Base-by-base conservation (phyloP, 2,329 filamentous ascomycete genomes). In the Leptodontidium sp. region DNA sequence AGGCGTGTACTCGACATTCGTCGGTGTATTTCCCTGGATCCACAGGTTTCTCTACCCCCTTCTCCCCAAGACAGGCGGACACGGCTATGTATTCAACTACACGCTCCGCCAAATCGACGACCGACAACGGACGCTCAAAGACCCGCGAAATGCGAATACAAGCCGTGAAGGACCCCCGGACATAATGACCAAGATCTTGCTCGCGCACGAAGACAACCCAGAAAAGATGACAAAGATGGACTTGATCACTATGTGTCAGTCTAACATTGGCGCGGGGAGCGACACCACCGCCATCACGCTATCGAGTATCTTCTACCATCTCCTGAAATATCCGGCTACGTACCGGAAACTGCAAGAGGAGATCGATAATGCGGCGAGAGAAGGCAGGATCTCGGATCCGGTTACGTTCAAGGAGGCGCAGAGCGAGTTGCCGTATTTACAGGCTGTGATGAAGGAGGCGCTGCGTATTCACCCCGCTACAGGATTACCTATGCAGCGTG, bases 381-480 rank as follows among this genome's bases (percentile, higher is more conserved):
- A 72, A 47, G 69, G 71, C 4, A 65, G 43, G 26, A 47, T 76
- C 12, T 74, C 79, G 21, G 71, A 75, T n/a, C 75, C 74, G 0
- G 68, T 82, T 1, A 79, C 76, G 0, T 84, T 79, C 73, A 81
- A 77, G 38, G 80, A 81, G 70, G 79, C 71, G 3, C 81, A 79
- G 49, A 78, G 32, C 17, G 47, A 77, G 17, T 76, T 83, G 65
- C 80, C 80, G 0, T 86, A 85, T 68, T 78, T 87, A 1, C 79
- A 84, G 66, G 83, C 85, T 2, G 82, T 85, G 2, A 80, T 88
- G 24, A 83, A 82, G 24, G 87, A 89, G 74, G 80, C 82, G 0
- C 75, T 87, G 21, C 81, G 86, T 15, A 76, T 88, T 24, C 83
- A 86, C 61, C 80, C 85, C 0, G 82, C 84, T 0, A 81, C 81